Evolutionary conservation across 2,329 filamentous ascomycete species (phyloP).

Genomic region (Polytolypa hystricis): DNA sequence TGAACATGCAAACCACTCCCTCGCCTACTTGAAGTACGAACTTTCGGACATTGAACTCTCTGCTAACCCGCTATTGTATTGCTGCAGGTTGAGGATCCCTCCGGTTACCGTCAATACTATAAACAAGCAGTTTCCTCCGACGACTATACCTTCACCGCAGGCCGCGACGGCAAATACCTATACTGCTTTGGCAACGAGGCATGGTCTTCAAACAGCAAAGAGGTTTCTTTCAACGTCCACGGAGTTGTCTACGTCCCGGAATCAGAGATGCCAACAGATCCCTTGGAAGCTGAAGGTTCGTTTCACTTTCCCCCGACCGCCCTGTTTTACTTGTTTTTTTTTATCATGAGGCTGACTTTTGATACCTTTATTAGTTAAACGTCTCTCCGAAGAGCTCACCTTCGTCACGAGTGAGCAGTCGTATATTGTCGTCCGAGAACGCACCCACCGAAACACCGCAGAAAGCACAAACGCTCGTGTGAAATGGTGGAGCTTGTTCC

Average conservation of each 20-base stretch:
- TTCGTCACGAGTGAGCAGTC: slow-evolving; percentile 97
- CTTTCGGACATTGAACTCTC: not conserved
- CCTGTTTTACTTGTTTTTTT: not conserved
- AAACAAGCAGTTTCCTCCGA: slow-evolving; percentile 75
- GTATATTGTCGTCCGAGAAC: slow-evolving; percentile 90
- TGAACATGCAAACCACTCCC: slow-evolving; percentile 1
- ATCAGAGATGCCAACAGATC: slow-evolving; percentile 70
- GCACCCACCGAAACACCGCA: slow-evolving; percentile 94
- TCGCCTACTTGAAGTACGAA: not conserved
- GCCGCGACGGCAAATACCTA: slow-evolving; percentile 73
- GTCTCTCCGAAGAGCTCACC: slow-evolving; percentile 70
- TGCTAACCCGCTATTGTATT: not conserved
- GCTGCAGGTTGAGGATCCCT: slow-evolving; percentile 64
- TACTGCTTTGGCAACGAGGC: slow-evolving; percentile 99
- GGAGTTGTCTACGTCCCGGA: slow-evolving; percentile 96
- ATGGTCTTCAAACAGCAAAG: slow-evolving; percentile 92
- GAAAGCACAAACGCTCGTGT: slow-evolving; percentile 96
- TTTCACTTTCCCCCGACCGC: slow-evolving; percentile 5
- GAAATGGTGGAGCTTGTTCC: slow-evolving; percentile 99
- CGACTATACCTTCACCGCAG: slow-evolving; percentile 83
- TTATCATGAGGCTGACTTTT: too few species aligned
- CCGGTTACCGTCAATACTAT: slow-evolving; percentile 63
- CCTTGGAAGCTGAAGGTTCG: slow-evolving; percentile 79
- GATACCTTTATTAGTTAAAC: slow-evolving; percentile 52
- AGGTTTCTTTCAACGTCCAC: slow-evolving; percentile 98